phyloP scores from a whole-genome alignment of 495 filamentous ascomycete species.

The Hypoxylon trugodes region DNA sequence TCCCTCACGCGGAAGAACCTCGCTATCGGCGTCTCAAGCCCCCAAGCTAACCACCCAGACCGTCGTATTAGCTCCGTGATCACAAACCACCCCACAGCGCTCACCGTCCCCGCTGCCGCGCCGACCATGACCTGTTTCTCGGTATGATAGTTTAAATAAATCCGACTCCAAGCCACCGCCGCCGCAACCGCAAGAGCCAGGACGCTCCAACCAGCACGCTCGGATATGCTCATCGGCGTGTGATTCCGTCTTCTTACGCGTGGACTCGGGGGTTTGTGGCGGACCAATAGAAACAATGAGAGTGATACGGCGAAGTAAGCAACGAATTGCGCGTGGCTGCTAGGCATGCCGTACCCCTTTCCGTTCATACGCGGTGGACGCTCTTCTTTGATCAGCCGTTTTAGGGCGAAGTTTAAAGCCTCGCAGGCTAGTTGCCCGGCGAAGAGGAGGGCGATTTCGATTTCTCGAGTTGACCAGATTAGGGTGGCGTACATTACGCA shows the following conservation, averaged over 20 bases:
- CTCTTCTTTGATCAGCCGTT: conserved; percentile 90
- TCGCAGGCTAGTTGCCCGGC: conserved; percentile 92
- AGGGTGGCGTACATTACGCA: conserved; percentile 89
- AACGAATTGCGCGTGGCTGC: conserved; percentile 94
- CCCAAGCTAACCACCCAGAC: conserved; percentile 70
- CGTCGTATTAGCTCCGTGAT: conserved; percentile 70
- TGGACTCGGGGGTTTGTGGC: conserved; percentile 67
- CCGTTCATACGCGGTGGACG: conserved; percentile 81
- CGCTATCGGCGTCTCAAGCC: conserved; percentile 70
- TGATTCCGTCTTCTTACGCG: conserved; percentile 40
- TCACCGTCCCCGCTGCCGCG: conserved; percentile 71
- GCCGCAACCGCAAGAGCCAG: conserved; percentile 67
- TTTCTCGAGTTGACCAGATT: conserved; percentile 87
- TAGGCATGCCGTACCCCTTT: conserved; percentile 99
- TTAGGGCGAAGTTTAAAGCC: conserved; percentile 88
- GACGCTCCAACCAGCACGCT: conserved; percentile 65
- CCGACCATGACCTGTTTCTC: conserved; percentile 85
- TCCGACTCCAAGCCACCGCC: conserved; percentile 77
- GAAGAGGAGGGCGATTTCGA: conserved; percentile 91
- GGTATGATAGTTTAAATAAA: conserved; percentile 96
- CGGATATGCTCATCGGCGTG: conserved; percentile 63
- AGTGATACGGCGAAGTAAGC: conserved; percentile 87
- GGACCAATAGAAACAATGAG: conserved; percentile 79
- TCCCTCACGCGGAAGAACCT: conserved; percentile 77
- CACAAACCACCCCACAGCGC: conserved; percentile 81